A percentile compares a stretch with the other conserved stretches of the same genome.
Conservation (phyloP, 2,329 filamentous ascomycete genomes). For the Fragosphaeria purpurea region DNA sequence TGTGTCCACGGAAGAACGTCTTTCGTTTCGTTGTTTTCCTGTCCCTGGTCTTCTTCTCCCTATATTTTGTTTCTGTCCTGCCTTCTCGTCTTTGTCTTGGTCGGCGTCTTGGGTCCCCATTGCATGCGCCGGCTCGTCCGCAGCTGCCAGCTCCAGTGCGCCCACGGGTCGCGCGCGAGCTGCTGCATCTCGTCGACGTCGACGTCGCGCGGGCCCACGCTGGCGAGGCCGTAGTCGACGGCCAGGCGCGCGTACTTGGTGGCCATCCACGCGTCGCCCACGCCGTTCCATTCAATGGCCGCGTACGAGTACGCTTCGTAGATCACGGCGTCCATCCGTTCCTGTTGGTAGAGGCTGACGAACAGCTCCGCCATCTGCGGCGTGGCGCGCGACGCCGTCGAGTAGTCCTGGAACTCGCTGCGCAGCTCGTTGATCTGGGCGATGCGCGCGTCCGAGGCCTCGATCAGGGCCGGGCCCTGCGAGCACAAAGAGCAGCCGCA, state of each 20-base stretch:
- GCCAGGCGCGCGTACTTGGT: slow-evolving; percentile 28
- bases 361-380: slow-evolving; percentile 30
- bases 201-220: slow-evolving; percentile 18
- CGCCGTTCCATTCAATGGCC: slow-evolving; percentile 29
- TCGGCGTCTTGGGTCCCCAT: slow-evolving; percentile 16
- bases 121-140: slow-evolving; percentile 22
- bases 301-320: slow-evolving; percentile 28
- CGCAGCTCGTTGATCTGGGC: slow-evolving; percentile 22
- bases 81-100: slow-evolving; percentile 1
- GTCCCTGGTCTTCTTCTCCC: no score
- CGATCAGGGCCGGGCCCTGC: slow-evolving; percentile 16
- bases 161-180: slow-evolving; percentile 25
- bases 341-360: slow-evolving; percentile 29
- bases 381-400: slow-evolving; percentile 19
- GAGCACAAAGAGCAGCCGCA: slow-evolving; percentile 31
- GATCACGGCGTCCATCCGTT: slow-evolving; percentile 24
- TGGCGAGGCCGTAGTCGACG: slow-evolving; percentile 25
- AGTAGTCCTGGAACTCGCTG: slow-evolving; percentile 23
- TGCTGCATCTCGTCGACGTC: slow-evolving; percentile 26
- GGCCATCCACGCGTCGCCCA: slow-evolving; percentile 29
- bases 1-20: no score
- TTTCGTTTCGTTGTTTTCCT: no score
- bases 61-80: no score
- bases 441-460: slow-evolving; percentile 29
- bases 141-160: slow-evolving; percentile 31